Evolutionary conservation across 176 grass and related monocot genomes (phyloP), one percentile per base, ranked within the genome.

Genomic region (Leersia perrieri): DNA sequence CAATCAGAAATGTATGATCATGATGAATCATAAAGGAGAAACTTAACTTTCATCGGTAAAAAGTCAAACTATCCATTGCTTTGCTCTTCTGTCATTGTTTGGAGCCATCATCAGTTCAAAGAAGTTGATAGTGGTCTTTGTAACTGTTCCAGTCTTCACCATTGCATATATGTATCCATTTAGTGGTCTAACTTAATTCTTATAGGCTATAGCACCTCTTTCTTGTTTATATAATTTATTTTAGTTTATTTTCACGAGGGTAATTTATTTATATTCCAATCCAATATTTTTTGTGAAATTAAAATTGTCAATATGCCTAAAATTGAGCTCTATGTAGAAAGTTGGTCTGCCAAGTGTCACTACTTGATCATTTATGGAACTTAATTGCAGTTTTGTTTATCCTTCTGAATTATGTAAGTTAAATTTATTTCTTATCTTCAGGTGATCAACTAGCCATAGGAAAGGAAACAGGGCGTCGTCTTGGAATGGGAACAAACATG

Each of bases 401-500:
- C 20, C 22, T 23, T 57, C 51, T 57, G 60, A 63, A 30, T 63
- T 29, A 31, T 66, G 27, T 9, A 22, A 29, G 41, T 66, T 1
- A 14, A 23, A 77, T 5, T 22, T 77, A 63, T 77, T 64, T 76
- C 29, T 66, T 66, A 33, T 78, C 45, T n/a, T 41, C 58, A 78
- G 76, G 76, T 66, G 76, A 78, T 32, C 76, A 78, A 63, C 61
- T 82, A 49, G 80, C 80, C 6, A 82, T 82, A 27, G 80, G 68
- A 4, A 82, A 82, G 29, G 69, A 82, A 64, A 82, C 80, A 27
- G 80, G 69, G 9, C 55, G 68, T 10, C 68, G 80, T 3, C 33
- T 82, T 45, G 80, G 80, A 7, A 82, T 82, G 80, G 80, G 80
- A 35, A 82, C 80, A 47, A 82, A 82, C 68, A 82, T 82, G 80